Evolutionary conservation across 1,284 basidiomycete genomes (phyloP), one percentile per base, ranked within the genome.

Genomic region (Microbotryum lychnidis-dioicae): DNA sequence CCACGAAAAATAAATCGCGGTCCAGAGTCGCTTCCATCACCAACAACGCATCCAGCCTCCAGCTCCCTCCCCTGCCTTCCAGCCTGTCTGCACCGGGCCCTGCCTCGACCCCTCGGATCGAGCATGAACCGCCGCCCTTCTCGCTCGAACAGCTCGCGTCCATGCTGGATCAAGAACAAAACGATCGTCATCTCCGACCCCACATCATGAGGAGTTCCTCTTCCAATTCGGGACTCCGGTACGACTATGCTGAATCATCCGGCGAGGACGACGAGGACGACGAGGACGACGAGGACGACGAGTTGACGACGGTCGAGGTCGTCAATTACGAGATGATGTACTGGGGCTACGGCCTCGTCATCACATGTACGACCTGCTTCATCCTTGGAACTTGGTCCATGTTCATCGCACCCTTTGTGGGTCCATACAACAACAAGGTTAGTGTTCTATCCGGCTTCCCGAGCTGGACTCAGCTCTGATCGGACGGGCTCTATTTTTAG

Each of bases 401-500:
- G 21, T 25, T 58, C 3, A 44, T 69, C 10, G 67, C 62, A 0
- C 65, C 67, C 0, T 49, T 49, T 8, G 51, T 57, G 27, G 56
- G 45, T 0, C 47, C 60, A 4, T 48, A 31, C 6, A 58, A 57
- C 6, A 12, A 58, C 1, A 2, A 0, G 23, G 67, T 64, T 29
- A 20, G 66, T 31, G 31, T 1, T 31, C 8, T 7, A 9, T 31
- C 31, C 1, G 31, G 10, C 8, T 31, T 31, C 7, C 31, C 31
- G 31, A 31, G 31, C 9, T 31, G 7, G 8, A 31, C 31, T 16
- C n/a, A 6, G 6, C 37, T 23, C 47, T 54, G 8, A 49, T 53
- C 20, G 18, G 31, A 68, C 60, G 56, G 2, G 52, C 42, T 44
- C 57, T 10, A 56, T 52, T 53, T 37, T 31, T 73, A 88, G 87